Percentiles rank a stretch among this genome's conserved stretches.
Conservation (phyloP, 139 green algal genomes). For the Closterium sp. region DNA sequence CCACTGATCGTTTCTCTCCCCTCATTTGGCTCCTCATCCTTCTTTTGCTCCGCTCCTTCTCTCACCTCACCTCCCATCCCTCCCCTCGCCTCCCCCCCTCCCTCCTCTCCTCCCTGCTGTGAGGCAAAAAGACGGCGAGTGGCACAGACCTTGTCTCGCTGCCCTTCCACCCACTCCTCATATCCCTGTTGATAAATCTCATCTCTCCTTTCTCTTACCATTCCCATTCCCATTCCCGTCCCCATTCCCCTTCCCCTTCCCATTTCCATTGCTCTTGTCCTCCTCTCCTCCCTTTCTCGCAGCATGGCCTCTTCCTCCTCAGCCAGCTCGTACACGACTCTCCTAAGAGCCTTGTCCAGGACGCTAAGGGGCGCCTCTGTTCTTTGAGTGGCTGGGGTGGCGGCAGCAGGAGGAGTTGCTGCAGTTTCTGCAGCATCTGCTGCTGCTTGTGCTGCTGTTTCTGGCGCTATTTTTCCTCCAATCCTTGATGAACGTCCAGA, state of each 20-base stretch:
- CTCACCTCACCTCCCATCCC: not conserved
- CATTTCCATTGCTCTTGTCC: no score
- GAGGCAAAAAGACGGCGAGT: not conserved
- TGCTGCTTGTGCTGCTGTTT: not conserved
- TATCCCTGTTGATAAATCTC: not conserved
- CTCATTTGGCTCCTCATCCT: not conserved
- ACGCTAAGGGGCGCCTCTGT: not conserved
- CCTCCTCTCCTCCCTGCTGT: not conserved
- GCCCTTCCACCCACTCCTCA: not conserved
- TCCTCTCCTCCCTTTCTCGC: not conserved
- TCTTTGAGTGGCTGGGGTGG: conserved; percentile 2
- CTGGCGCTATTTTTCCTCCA: not conserved
- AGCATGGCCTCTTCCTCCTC: conserved; percentile 25
- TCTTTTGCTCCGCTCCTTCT: not conserved
- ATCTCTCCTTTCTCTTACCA: no score
- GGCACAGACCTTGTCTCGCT: not conserved
- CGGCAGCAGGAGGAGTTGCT: not conserved
- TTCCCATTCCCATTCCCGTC: no score
- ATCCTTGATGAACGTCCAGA: not conserved
- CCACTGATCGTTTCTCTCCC: not conserved
- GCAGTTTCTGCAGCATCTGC: not conserved
- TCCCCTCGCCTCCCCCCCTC: not conserved
- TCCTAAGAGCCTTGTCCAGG: conserved; percentile 5
- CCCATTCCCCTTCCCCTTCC: no score
- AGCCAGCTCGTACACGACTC: conserved; percentile 17